phyloP scores from a whole-genome alignment of 129 eudicot species.

The carrot (Daucus carota) region DNA sequence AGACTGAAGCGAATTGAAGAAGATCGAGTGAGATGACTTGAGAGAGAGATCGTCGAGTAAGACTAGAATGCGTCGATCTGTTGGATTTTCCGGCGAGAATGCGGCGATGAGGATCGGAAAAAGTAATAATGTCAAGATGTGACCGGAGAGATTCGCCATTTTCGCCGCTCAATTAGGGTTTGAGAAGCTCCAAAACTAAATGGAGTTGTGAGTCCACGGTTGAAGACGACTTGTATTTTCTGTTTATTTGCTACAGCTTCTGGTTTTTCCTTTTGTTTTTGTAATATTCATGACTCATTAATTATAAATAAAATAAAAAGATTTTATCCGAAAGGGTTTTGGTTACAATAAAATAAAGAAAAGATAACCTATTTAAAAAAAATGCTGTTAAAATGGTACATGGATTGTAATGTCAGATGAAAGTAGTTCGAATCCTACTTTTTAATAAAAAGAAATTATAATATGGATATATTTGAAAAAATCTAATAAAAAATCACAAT shows the following conservation, averaged over 20 bases:
- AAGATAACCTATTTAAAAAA: no score
- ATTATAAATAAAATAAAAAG: no score
- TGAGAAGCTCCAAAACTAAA: constrained; percentile 14
- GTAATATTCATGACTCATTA: no score
- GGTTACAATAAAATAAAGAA: no score
- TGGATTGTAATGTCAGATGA: no score
- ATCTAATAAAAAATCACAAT: no score
- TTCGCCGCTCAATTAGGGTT: constrained; percentile 22
- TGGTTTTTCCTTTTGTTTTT: no score
- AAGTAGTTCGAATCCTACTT: no score
- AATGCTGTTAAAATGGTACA: no score
- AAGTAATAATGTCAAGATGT: constrained; percentile 31
- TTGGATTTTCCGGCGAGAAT: constrained; percentile 62
- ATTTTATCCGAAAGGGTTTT: no score
- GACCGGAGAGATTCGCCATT: constrained; percentile 40
- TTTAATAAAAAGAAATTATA: no score
- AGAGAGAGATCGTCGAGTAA: constrained; percentile 67
- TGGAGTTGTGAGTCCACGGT: background rate
- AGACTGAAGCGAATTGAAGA: constrained; percentile 58
- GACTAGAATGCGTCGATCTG: constrained; percentile 70
- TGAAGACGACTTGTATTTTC: constrained; percentile 5
- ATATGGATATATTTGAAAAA: no score
- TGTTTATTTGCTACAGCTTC: background rate
- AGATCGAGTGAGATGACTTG: constrained; percentile 77
- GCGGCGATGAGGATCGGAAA: constrained; percentile 35